Percentiles rank a stretch among this genome's conserved stretches.
These are phyloP conservation scores for Boletus vermiculosoides DNA, from an alignment of 768 basidiomycete species.

Conservation along the genomic window DNA sequence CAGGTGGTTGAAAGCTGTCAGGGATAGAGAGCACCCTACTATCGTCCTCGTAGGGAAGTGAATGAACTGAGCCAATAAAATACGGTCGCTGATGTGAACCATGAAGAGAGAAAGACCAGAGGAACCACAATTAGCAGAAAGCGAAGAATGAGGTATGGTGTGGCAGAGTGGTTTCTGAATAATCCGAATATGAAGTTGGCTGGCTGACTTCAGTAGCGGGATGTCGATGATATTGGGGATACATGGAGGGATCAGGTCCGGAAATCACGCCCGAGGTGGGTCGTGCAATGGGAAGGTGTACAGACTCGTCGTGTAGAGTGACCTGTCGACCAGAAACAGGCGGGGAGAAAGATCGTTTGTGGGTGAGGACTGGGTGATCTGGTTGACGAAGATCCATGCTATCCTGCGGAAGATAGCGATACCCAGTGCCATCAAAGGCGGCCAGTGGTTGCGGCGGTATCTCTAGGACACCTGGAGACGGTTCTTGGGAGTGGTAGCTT, in stretches of 20 bases:
- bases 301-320: constrained; percentile 11
- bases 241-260: constrained; percentile 11
- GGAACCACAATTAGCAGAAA: constrained; percentile 10
- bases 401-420: constrained; percentile 32
- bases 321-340: constrained; percentile 10
- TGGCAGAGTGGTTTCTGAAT: constrained; percentile 7
- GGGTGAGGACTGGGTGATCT: constrained; percentile 19
- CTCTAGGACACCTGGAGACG: constrained; percentile 35
- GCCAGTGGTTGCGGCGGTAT: constrained; percentile 41
- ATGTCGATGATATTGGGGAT: constrained; percentile 17
- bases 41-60: constrained; percentile 14
- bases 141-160: constrained; percentile 14
- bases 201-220: constrained; percentile 8
- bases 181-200: constrained; percentile 18
- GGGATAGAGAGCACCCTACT: constrained; percentile 12
- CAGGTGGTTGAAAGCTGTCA: constrained; percentile 7
- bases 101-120: constrained; percentile 8
- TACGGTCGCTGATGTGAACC: constrained; percentile 17
- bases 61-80: constrained; percentile 20
- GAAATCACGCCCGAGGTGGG: constrained; percentile 5
- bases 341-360: constrained; percentile 34
- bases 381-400: constrained; percentile 14
- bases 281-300: constrained; percentile 10
- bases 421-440: constrained; percentile 27
- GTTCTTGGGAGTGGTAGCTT: constrained; percentile 33